A percentile compares a stretch with the other conserved stretches of the same genome.
phyloP scores from a whole-genome alignment of 2,329 filamentous ascomycete species.

The Trichocomaceae sp. region DNA sequence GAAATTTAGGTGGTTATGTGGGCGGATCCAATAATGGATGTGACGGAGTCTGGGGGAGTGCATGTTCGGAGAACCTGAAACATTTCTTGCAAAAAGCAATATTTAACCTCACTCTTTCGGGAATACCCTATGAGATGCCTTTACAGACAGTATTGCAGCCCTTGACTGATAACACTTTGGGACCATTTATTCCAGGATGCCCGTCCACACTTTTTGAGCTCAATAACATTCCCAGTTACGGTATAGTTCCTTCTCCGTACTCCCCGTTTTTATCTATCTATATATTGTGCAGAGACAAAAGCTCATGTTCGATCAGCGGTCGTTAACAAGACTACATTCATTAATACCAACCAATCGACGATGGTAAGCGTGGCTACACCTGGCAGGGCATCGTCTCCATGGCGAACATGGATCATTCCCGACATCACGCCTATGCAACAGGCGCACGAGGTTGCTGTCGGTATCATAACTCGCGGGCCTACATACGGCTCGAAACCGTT shows the following conservation, averaged over 20 bases:
- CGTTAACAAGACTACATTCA: conserved; percentile 21
- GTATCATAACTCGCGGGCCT: conserved; percentile 30
- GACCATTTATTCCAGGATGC: conserved; percentile 23
- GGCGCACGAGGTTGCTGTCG: conserved; percentile 32
- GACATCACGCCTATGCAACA: conserved; percentile 27
- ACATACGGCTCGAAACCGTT: conserved; percentile 22
- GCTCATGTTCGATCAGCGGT: conserved; percentile 23
- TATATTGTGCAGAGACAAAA: not conserved
- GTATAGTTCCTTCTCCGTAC: conserved; percentile 21
- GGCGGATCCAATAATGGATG: conserved; percentile 31
- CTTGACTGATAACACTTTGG: conserved; percentile 17
- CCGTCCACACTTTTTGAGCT: conserved; percentile 29
- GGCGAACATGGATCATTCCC: conserved; percentile 34
- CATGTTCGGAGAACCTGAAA: conserved; percentile 29
- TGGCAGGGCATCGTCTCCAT: conserved; percentile 25
- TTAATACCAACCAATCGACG: conserved; percentile 14
- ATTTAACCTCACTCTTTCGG: conserved; percentile 22
- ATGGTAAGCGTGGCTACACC: conserved; percentile 24
- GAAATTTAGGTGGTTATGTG: conserved; percentile 31
- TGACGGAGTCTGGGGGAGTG: conserved; percentile 31
- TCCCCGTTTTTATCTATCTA: too few relatives aligned
- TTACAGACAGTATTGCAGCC: conserved; percentile 25
- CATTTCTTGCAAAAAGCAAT: conserved; percentile 22
- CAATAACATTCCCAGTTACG: conserved; percentile 25
- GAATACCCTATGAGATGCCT: conserved; percentile 24